Evolutionary conservation across 2,329 filamentous ascomycete species (phyloP), one percentile per base, ranked within the genome.

Genomic region (Fusarium secorum): DNA sequence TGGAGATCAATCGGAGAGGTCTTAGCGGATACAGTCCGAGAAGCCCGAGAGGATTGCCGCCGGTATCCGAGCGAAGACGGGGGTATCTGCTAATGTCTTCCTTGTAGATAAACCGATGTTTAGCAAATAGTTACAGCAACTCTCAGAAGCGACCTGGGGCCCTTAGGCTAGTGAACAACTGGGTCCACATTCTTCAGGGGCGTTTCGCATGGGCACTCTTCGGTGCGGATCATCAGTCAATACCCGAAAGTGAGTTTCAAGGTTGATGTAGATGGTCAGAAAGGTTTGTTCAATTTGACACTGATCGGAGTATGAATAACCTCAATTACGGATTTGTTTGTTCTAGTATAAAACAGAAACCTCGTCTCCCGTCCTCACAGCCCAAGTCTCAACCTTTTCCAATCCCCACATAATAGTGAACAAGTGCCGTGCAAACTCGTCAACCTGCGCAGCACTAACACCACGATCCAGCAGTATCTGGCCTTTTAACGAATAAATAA

Each of bases 271-370:
- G 33, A 18, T 0, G 17, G 33, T 15, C 17, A 35, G 17, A 3
- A 0, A 35, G 9, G 4, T 0, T 38, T n/a, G 0, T 38, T n/a
- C 0, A 5, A 0, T 0, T 17, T 22, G 8, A 4, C 8, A 41
- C 6, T 39, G 7, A 5, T 39, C 3, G 2, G 7, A n/a, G 13
- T n/a, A 14, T 39, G 38, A 1, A n/a, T 4, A 9, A 11, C 2
- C 2, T 28, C 6, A n/a, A 28, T 11, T 8, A 11, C 1, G 4
- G 1, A 22, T 28, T 4, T 9, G 1, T 1, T 8, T 0, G 1
- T 7, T 2, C 32, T 57, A 57, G 54, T 57, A 57, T 0, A 39
- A 15, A 17, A 38, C n/a, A 2, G 54, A 24, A 7, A 57, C 9
- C 42, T 57, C 42, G 5, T 57, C 26, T 14, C 54, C 54, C 0